These are phyloP conservation scores for Linanthus parryae DNA, from an alignment of 148 eudicot genomes.

Conservation along the genomic window DNA sequence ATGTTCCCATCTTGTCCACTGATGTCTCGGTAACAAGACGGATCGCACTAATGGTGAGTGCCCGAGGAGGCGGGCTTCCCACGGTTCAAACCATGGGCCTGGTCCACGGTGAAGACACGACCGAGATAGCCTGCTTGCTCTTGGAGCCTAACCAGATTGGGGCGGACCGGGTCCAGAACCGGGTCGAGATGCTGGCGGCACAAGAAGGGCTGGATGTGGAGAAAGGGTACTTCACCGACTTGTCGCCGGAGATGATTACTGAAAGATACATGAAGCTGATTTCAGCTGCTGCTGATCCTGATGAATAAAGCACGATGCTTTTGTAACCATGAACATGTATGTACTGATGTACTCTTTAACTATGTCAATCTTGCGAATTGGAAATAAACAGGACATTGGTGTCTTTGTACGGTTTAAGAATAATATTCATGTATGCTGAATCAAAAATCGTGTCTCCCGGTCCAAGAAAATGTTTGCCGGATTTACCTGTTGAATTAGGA, in stretches of 20 bases:
- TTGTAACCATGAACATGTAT: no score
- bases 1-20: slow-evolving; percentile 57
- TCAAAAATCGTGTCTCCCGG: no score
- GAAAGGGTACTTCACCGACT: slow-evolving; percentile 46
- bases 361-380: no score
- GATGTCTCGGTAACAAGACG: slow-evolving; percentile 36
- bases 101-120: slow-evolving; percentile 54
- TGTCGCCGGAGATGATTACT: slow-evolving; percentile 38
- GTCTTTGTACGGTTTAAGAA: no score
- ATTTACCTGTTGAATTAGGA: no score
- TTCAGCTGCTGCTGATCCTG: slow-evolving; percentile 16
- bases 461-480: no score
- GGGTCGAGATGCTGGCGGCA: slow-evolving; percentile 39
- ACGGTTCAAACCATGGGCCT: slow-evolving; percentile 52
- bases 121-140: slow-evolving; percentile 46
- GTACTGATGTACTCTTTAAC: no score
- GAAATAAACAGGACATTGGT: no score
- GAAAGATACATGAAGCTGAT: slow-evolving; percentile 41
- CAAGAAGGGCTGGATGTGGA: slow-evolving; percentile 51
- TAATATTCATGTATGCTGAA: no score
- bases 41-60: slow-evolving; percentile 50
- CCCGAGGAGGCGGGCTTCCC: slow-evolving; percentile 64
- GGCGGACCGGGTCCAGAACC: slow-evolving; percentile 41
- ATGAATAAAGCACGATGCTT: background rate
- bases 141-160: slow-evolving; percentile 41